A percentile compares a stretch with the other conserved stretches of the same genome.
Conservation (phyloP, 768 basidiomycete species). For the Hortiboletus flavorubellus region DNA sequence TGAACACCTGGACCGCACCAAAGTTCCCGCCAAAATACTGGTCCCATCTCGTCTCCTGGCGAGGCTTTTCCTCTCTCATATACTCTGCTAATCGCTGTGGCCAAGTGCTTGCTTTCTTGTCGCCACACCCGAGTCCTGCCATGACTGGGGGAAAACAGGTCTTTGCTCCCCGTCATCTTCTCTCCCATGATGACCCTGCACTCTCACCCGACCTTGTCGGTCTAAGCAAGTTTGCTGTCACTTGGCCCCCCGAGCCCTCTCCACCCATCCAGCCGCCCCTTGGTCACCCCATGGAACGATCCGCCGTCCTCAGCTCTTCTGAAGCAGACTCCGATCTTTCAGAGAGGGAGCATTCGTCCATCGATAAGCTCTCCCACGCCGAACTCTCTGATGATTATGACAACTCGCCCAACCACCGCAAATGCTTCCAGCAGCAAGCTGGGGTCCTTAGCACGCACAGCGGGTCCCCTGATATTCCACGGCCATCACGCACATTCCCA, state of each 20-base stretch:
- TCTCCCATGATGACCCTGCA: constrained; percentile 39
- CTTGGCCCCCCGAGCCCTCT: constrained; percentile 50
- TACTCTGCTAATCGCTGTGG: constrained; percentile 9
- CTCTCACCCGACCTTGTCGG: constrained; percentile 43
- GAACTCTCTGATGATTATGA: constrained; percentile 34
- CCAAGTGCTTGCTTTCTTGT: constrained; percentile 17
- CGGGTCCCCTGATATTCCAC: constrained; percentile 38
- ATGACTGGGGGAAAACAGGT: constrained; percentile 32
- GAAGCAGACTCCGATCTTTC: constrained; percentile 50
- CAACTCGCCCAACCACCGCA: constrained; percentile 22
- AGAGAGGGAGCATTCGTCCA: constrained; percentile 39
- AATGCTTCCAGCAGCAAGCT: constrained; percentile 23
- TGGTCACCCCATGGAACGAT: constrained; percentile 34
- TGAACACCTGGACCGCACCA: constrained; percentile 6
- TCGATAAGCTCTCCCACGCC: constrained; percentile 30
- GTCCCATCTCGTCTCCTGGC: constrained; percentile 26
- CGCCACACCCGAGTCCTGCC: constrained; percentile 7
- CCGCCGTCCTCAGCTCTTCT: constrained; percentile 44
- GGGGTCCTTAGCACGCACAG: constrained; percentile 20
- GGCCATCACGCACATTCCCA: constrained; percentile 74
- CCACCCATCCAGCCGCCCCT: constrained; percentile 37
- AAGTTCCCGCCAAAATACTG: constrained; percentile 13
- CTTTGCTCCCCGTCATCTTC: constrained; percentile 52
- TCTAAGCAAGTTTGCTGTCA: constrained; percentile 58
- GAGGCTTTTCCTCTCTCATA: constrained; percentile 18